phyloP scores from a whole-genome alignment of 2,329 filamentous ascomycete species.

The Colletotrichum liriopes region DNA sequence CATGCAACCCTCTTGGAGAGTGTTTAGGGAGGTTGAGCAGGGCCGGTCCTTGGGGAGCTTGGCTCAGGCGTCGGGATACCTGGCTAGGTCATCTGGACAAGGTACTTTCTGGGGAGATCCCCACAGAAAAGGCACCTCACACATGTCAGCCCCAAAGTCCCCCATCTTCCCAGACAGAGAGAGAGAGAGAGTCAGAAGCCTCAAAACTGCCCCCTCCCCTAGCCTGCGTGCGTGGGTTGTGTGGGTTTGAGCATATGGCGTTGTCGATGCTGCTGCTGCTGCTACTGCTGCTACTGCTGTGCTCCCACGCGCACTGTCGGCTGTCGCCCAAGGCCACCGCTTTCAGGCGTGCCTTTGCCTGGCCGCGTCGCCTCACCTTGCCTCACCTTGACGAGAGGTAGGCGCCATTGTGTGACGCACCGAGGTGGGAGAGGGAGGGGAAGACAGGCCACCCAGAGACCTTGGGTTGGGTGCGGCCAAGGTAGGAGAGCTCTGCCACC shows the following conservation, averaged over 20 bases:
- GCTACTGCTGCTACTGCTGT: neutral
- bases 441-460: neutral
- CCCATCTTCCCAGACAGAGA: neutral
- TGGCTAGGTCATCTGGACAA: slow-evolving; percentile 4
- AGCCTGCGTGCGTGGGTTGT: neutral
- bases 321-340: neutral
- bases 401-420: no score
- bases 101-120: neutral
- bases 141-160: slow-evolving; percentile 39
- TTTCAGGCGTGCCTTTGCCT: neutral
- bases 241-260: neutral
- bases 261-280: slow-evolving; percentile 6
- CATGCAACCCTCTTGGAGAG: slow-evolving; percentile 28
- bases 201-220: neutral
- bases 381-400: neutral
- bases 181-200: neutral
- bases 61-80: slow-evolving; percentile 20
- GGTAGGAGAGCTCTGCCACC: neutral
- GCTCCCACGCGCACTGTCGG: neutral
- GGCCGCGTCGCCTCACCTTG: neutral
- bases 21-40: slow-evolving; percentile 26
- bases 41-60: slow-evolving; percentile 29
- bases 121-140: slow-evolving; percentile 21
- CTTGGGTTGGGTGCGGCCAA: neutral
- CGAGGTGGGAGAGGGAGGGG: neutral